Evolutionary conservation across 768 basidiomycete species (phyloP).

Genomic region (Suillus brevipes): DNA sequence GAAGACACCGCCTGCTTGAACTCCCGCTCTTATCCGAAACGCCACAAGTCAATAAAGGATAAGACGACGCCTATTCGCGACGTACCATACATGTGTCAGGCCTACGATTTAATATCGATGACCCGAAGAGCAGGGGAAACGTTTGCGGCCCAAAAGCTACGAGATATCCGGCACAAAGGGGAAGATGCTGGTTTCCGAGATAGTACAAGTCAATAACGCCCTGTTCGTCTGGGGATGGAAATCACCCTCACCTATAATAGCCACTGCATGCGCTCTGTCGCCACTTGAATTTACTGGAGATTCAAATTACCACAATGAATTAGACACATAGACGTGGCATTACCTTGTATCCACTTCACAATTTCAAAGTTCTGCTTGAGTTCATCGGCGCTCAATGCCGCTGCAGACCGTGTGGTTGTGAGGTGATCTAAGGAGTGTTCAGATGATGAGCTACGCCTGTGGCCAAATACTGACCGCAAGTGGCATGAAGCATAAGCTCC

Average conservation of each 20-base stretch:
- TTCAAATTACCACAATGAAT: background rate
- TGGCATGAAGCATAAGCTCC: constrained; percentile 17
- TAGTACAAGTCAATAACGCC: too few relatives aligned
- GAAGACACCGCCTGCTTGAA: too few relatives aligned
- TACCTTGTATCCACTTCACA: constrained; percentile 37
- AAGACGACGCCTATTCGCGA: too few relatives aligned
- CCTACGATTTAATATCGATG: too few relatives aligned
- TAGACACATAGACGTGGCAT: background rate
- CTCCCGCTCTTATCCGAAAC: too few relatives aligned
- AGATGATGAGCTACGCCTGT: background rate
- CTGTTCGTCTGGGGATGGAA: background rate
- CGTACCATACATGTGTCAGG: too few relatives aligned
- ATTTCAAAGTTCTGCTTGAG: constrained; percentile 39
- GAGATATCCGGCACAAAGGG: too few relatives aligned
- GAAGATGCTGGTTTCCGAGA: too few relatives aligned
- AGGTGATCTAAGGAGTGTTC: constrained; percentile 36
- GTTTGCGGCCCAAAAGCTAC: too few relatives aligned
- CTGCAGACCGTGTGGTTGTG: constrained; percentile 41
- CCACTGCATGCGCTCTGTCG: constrained; percentile 12
- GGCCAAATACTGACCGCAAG: constrained; percentile 14
- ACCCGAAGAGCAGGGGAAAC: too few relatives aligned
- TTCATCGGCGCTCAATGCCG: constrained; percentile 37
- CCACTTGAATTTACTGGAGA: background rate
- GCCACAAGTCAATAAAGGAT: too few relatives aligned
- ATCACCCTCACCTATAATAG: constrained; percentile 12